Percentiles rank a stretch among this genome's conserved stretches.
phyloP scores from a whole-genome alignment of 2,329 filamentous ascomycete genomes.

The Metarhizium brunneum region DNA sequence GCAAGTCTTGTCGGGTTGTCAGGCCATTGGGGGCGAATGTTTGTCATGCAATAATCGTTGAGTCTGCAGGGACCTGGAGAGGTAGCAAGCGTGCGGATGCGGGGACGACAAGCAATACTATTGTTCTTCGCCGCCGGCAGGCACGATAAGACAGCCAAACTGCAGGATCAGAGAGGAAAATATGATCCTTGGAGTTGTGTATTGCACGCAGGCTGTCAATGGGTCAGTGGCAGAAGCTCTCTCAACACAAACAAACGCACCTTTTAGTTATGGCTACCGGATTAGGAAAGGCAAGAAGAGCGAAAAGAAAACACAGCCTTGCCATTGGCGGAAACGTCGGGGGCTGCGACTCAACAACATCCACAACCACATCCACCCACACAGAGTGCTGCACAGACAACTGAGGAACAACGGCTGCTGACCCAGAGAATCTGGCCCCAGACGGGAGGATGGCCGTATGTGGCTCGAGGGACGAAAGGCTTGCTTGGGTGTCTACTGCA shows the following conservation, averaged over 20 bases:
- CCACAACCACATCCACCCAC: too few relatives aligned
- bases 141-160: background rate
- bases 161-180: background rate
- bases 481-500: background rate
- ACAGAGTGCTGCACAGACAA: background rate
- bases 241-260: background rate
- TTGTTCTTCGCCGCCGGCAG: background rate
- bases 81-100: background rate
- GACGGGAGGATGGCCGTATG: background rate
- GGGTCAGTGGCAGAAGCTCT: background rate
- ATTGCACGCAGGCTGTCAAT: background rate
- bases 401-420: background rate
- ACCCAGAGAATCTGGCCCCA: background rate
- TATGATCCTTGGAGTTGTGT: background rate
- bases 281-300: background rate
- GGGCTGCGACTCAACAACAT: background rate
- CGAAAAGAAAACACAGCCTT: background rate
- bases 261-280: background rate
- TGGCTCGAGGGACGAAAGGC: background rate
- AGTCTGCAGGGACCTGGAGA: background rate
- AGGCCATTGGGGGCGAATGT: background rate
- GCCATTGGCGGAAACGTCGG: background rate
- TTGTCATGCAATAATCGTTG: background rate
- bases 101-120: background rate
- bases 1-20: background rate